Percentiles rank a stretch among this genome's conserved stretches.
Evolutionary conservation across 768 basidiomycete species (phyloP).

Genomic region (Cystofilobasidium ferigula): DNA sequence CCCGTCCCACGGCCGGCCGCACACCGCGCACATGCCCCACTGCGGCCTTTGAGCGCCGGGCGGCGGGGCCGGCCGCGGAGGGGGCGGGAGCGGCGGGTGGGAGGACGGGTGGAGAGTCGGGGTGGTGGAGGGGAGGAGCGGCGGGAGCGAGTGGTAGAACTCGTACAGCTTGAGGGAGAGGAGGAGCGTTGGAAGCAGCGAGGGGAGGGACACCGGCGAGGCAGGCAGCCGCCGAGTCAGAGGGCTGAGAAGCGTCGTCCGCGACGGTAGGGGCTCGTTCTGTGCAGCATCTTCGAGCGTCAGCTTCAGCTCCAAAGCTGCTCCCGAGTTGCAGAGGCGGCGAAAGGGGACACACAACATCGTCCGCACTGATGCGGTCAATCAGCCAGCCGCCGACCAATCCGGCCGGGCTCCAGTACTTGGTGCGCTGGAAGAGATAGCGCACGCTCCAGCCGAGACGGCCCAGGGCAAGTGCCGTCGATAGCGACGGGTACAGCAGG

Average conservation of each 20-base stretch:
- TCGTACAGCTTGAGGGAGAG: constrained; percentile 94
- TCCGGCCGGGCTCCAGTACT: constrained; percentile 85
- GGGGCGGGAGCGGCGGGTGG: constrained; percentile 51
- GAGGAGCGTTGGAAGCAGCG: constrained; percentile 66
- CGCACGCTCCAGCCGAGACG: constrained; percentile 71
- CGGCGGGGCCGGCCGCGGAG: constrained; percentile 11
- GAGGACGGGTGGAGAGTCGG: constrained; percentile 67
- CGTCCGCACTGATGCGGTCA: constrained; percentile 64
- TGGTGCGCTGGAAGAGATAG: constrained; percentile 77
- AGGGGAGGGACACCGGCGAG: constrained; percentile 54
- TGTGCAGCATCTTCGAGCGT: not conserved
- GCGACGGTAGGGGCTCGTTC: constrained; percentile 40
- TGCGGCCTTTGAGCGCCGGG: not conserved
- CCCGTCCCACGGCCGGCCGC: not conserved
- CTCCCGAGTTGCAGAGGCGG: no score
- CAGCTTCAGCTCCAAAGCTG: not conserved
- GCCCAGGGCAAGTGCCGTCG: constrained; percentile 66
- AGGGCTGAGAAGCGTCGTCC: constrained; percentile 55
- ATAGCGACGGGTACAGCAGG: constrained; percentile 67
- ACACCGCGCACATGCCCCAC: not conserved
- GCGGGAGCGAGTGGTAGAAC: constrained; percentile 92
- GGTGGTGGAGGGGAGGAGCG: constrained; percentile 41
- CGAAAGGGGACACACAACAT: constrained; percentile 50
- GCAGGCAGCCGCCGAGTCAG: not conserved
- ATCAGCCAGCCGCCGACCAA: constrained; percentile 72